Conservation (phyloP, 2,329 filamentous ascomycete species). For the Metarhizium humberi region DNA sequence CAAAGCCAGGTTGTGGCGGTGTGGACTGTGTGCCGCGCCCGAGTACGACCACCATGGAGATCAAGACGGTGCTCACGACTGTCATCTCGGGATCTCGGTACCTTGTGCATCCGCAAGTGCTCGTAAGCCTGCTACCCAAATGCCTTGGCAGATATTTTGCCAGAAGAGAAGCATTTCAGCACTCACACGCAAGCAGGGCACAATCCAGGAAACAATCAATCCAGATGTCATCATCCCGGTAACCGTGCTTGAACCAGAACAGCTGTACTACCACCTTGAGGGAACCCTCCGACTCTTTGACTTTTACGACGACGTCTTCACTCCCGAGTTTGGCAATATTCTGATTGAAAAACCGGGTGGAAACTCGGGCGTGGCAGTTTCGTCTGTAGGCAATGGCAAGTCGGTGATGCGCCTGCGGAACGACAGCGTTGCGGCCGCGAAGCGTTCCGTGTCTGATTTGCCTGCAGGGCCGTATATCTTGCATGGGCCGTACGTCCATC, state of each 20-base stretch:
- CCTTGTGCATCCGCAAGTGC: slow-evolving; percentile 28
- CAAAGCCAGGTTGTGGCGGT: background rate
- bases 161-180: background rate
- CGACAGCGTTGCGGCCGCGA: slow-evolving; percentile 10
- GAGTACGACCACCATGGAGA: slow-evolving; percentile 1
- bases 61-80: slow-evolving; percentile 25
- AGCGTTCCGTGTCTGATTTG: slow-evolving; percentile 13
- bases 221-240: slow-evolving; percentile 30
- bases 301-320: slow-evolving; percentile 28
- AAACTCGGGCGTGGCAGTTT: slow-evolving; percentile 6
- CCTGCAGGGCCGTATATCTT: slow-evolving; percentile 32
- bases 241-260: slow-evolving; percentile 27
- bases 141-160: no score
- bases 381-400: background rate
- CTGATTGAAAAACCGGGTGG: slow-evolving; percentile 27
- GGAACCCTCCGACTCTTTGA: slow-evolving; percentile 22
- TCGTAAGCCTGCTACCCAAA: slow-evolving; percentile 14
- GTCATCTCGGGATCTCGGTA: slow-evolving; percentile 28
- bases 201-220: slow-evolving; percentile 31
- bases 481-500: slow-evolving; percentile 29
- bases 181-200: slow-evolving; percentile 18
- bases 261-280: slow-evolving; percentile 28
- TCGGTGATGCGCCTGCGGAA: slow-evolving; percentile 9
- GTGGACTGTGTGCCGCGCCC: background rate
- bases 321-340: slow-evolving; percentile 26